These are phyloP conservation scores for Daldinia vernicosa DNA, from an alignment of 495 filamentous ascomycete genomes.

Conservation along the genomic window DNA sequence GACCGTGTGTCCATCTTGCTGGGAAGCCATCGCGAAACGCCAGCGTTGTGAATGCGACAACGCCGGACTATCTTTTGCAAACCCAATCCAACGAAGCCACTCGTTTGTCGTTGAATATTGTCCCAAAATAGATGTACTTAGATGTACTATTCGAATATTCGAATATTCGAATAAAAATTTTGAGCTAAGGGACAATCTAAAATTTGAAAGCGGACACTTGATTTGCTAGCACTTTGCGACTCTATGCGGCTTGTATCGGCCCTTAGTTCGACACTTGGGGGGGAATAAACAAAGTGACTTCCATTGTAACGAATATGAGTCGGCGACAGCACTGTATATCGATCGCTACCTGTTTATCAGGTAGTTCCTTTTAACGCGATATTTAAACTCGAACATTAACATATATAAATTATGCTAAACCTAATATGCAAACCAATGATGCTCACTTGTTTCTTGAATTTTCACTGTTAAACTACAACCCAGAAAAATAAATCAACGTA, in stretches of 20 bases:
- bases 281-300: not conserved
- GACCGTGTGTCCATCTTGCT: conserved; percentile 40
- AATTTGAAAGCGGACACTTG: not conserved
- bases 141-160: not conserved
- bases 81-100: not conserved
- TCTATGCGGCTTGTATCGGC: not conserved
- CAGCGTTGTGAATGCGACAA: not conserved
- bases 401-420: not conserved
- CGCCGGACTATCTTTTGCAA: not conserved
- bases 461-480: not conserved
- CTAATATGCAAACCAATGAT: not conserved
- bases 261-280: not conserved
- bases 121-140: not conserved
- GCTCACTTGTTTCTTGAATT: not conserved
- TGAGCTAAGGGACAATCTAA: not conserved
- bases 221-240: not conserved
- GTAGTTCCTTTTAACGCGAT: too few relatives aligned
- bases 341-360: not conserved
- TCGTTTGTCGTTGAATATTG: not conserved
- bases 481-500: not conserved
- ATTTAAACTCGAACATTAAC: too few relatives aligned
- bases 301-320: not conserved
- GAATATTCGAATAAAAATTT: not conserved
- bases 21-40: conserved; percentile 33
- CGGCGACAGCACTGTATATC: not conserved